Evolutionary conservation across 768 basidiomycete species (phyloP).

Genomic region (Termitomyces sp.): DNA sequence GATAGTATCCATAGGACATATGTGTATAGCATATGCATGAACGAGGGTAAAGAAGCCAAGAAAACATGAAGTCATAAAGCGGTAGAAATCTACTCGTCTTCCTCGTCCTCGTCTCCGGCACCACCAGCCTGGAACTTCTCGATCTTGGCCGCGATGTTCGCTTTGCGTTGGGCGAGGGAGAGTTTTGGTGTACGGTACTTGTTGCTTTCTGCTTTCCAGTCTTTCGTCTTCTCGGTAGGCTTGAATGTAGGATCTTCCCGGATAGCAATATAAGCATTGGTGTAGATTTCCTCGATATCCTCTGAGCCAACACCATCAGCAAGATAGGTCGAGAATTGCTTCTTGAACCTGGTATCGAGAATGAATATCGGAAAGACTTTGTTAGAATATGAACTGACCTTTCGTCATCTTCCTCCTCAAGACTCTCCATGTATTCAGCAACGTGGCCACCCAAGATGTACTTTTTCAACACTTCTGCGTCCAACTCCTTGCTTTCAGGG

Average conservation of each 20-base stretch:
- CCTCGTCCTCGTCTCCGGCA: slow-evolving; percentile 51
- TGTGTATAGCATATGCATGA: background rate
- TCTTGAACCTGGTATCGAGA: slow-evolving; percentile 71
- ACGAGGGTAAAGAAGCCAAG: background rate
- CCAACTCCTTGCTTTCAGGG: slow-evolving; percentile 86
- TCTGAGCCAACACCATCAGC: slow-evolving; percentile 94
- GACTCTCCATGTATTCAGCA: slow-evolving; percentile 98
- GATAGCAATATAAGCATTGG: slow-evolving; percentile 90
- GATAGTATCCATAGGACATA: slow-evolving; percentile 8
- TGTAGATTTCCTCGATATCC: slow-evolving; percentile 96
- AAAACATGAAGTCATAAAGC: background rate
- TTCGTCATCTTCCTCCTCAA: slow-evolving; percentile 99
- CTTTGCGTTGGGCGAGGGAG: slow-evolving; percentile 73
- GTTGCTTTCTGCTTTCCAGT: slow-evolving; percentile 85
- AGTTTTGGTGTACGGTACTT: slow-evolving; percentile 71
- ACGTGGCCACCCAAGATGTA: slow-evolving; percentile 98
- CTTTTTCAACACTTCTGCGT: slow-evolving; percentile 92
- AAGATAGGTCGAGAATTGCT: slow-evolving; percentile 94
- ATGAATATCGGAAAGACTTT: background rate
- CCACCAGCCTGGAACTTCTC: slow-evolving; percentile 79
- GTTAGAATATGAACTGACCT: slow-evolving; percentile 41
- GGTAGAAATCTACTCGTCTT: slow-evolving; percentile 55
- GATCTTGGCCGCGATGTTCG: slow-evolving; percentile 83
- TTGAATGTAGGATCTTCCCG: slow-evolving; percentile 92
- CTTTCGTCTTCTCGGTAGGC: slow-evolving; percentile 81